Evolutionary conservation across 495 filamentous ascomycete genomes (phyloP), one percentile per base, ranked within the genome.

Genomic region (Daldinia concentrica): DNA sequence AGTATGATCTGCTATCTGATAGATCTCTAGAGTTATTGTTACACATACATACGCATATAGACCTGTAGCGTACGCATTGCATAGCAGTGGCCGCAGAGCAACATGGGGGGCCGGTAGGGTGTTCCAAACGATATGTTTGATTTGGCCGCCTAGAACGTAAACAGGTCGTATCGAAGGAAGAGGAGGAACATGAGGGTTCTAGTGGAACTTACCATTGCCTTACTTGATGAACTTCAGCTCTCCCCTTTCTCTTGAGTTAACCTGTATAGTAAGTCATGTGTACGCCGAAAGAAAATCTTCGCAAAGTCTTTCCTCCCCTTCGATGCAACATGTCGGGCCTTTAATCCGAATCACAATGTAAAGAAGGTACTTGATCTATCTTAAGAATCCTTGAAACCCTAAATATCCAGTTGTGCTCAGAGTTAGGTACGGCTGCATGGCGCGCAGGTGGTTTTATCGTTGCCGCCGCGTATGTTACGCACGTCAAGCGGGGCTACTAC

Each of bases 391-490:
- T 51, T 29, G 22, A 51, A 62, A 55, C 65, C 52, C 29, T 50
- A 58, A 54, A n/a, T 11, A 24, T 7, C 22, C 22, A 61, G 14
- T 45, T 26, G 3, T 29, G 48, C 34, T 34, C 26, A 17, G 12
- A 55, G 12, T 24, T 24, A 55, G 51, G 50, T 34, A 45, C 32
- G 29, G 54, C 52, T 37, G 39, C 22, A 39, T 32, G 39, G 41
- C 41, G 11, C 34, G 43, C 59, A 48, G 22, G 14, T 19, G 9
- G 12, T 52, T 60, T 34, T 63, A 52, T 56, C 30, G 19, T 56
- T 22, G 50, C 17, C 27, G 48, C 50, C 41, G 58, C 58, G 27
- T 58, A 50, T 41, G n/a, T 32, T 60, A 62, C 52, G 48, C 62
- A 58, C 30, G 43, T 64, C 45, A 64, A 43, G 60, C 54, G 19